Evolutionary conservation across 257 asterid species (phyloP).

Genomic region (Solanum virginianum): DNA sequence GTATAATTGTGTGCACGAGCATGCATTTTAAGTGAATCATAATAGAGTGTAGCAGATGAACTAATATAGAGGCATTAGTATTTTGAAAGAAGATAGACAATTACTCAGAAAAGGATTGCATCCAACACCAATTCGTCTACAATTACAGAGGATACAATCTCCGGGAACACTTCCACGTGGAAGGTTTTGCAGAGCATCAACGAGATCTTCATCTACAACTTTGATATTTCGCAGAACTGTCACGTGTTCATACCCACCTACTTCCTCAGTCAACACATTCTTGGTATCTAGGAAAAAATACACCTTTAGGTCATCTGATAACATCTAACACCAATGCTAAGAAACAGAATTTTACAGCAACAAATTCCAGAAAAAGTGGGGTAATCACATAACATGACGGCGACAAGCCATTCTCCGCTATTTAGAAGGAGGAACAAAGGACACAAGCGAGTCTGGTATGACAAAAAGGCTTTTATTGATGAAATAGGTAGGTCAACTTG

Average conservation of each 20-base stretch:
- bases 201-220: constrained; percentile 76
- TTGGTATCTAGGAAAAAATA: constrained; percentile 51
- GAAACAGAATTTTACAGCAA: neutral
- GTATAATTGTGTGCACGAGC: neutral
- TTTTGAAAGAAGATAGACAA: neutral
- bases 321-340: neutral
- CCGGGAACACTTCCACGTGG: constrained; percentile 71
- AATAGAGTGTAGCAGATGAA: neutral
- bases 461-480: neutral
- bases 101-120: neutral
- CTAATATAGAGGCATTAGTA: neutral
- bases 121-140: too few relatives aligned
- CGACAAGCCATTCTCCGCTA: neutral
- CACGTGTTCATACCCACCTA: constrained; percentile 92
- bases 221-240: constrained; percentile 57
- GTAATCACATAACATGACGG: neutral
- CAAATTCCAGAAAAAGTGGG: neutral
- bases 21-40: neutral
- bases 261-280: constrained; percentile 74
- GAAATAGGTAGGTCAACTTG: neutral
- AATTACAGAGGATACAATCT: constrained; percentile 70
- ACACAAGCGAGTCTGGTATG: neutral
- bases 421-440: neutral
- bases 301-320: neutral
- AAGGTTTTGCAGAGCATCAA: constrained; percentile 61